Conservation (phyloP, 176 grass and related monocot genomes). For the Paspalum vaginatum region DNA sequence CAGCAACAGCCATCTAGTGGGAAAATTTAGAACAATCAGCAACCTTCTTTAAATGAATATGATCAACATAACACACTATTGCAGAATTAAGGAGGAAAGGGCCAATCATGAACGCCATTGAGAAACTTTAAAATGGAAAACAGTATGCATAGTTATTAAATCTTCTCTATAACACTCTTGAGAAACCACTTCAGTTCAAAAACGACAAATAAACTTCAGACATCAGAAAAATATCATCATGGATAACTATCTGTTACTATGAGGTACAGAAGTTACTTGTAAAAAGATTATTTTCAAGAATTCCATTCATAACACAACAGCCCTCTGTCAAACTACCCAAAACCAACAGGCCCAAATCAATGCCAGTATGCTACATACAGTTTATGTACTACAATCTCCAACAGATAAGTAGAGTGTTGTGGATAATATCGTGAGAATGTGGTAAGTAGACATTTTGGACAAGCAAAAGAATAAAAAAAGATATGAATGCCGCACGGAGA, state of each 20-base stretch:
- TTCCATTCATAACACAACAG: neutral
- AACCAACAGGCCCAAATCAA: neutral
- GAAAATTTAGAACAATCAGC: slow-evolving; percentile 16
- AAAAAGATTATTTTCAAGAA: neutral
- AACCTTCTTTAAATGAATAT: neutral
- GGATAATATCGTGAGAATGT: neutral
- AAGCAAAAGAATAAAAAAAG: neutral
- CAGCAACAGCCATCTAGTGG: slow-evolving; percentile 89
- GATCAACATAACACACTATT: slow-evolving; percentile 7
- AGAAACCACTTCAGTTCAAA: neutral
- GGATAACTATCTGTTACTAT: neutral
- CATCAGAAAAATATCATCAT: neutral
- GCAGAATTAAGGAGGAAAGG: neutral
- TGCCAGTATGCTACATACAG: neutral
- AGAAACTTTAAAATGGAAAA: neutral
- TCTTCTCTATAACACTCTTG: neutral
- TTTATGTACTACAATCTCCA: neutral
- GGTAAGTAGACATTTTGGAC: neutral
- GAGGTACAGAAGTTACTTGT: neutral
- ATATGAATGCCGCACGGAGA: neutral
- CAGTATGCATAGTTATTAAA: neutral
- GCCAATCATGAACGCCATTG: neutral
- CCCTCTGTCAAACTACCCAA: neutral
- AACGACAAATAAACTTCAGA: neutral
- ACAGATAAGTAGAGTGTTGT: neutral